phyloP scores from a whole-genome alignment of 176 grass and related monocot species.

The Melocanna baccifera region DNA sequence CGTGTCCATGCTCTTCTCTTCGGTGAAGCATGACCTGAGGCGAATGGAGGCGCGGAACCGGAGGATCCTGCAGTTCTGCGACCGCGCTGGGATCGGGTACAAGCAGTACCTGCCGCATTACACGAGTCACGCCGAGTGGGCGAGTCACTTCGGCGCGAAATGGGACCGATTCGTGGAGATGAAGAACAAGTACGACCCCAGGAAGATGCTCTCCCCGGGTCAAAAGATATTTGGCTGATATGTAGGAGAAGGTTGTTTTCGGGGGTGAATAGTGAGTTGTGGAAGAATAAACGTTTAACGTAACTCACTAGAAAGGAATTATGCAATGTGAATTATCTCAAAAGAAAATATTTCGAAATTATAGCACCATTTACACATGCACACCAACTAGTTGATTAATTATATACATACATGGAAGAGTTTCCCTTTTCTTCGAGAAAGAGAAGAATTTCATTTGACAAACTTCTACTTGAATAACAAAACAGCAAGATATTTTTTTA shows the following conservation, averaged over 20 bases:
- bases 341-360: too few relatives aligned
- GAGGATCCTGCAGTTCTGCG: constrained; percentile 35
- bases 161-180: constrained; percentile 30
- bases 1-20: constrained; percentile 22
- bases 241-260: neutral
- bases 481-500: too few relatives aligned
- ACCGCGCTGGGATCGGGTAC: constrained; percentile 16
- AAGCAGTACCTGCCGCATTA: constrained; percentile 54
- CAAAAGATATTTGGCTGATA: constrained; percentile 29
- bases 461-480: too few relatives aligned
- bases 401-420: too few relatives aligned
- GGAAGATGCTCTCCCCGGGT: constrained; percentile 38
- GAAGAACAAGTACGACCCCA: constrained; percentile 50
- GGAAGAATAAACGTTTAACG: too few relatives aligned
- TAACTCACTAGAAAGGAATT: too few relatives aligned
- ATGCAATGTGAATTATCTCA: too few relatives aligned
- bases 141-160: constrained; percentile 41
- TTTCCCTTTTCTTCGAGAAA: too few relatives aligned
- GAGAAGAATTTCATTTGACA: too few relatives aligned
- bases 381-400: too few relatives aligned
- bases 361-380: too few relatives aligned
- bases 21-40: constrained; percentile 9
- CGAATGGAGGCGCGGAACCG: constrained; percentile 16
- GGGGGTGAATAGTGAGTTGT: too few relatives aligned
- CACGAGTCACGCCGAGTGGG: constrained; percentile 27